Evolutionary conservation across 768 basidiomycete genomes (phyloP).

Genomic region (Hypholoma fasciculare): DNA sequence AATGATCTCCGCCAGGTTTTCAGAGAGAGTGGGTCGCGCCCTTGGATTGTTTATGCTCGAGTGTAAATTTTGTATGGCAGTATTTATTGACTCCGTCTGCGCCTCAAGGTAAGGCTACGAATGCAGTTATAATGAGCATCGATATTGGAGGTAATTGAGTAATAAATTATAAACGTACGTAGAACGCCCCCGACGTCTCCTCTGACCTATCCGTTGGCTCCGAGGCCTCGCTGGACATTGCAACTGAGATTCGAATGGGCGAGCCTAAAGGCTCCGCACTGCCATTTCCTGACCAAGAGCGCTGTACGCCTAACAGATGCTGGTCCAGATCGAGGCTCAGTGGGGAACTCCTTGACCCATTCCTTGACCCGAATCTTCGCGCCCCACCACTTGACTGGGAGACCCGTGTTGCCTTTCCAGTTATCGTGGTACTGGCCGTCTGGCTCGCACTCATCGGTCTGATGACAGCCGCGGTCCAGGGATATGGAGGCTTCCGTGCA

Average conservation of each 20-base stretch:
- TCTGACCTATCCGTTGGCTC: not conserved
- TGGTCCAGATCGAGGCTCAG: not conserved
- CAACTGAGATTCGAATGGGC: not conserved
- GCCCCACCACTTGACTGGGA: not conserved
- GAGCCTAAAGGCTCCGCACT: not conserved
- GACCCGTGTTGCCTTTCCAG: not conserved
- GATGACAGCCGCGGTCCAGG: not conserved
- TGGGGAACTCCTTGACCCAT: not conserved
- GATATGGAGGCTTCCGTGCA: slow-evolving; percentile 22
- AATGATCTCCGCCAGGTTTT: slow-evolving; percentile 95
- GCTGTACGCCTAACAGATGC: not conserved
- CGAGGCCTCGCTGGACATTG: not conserved
- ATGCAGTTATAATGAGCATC: not conserved
- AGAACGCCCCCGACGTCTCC: slow-evolving; percentile 13
- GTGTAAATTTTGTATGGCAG: slow-evolving; percentile 92
- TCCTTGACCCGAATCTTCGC: not conserved
- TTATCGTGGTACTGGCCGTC: not conserved
- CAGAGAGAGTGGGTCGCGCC: slow-evolving; percentile 80
- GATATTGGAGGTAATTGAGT: not conserved
- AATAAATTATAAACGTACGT: not conserved
- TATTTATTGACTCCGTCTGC: slow-evolving; percentile 92
- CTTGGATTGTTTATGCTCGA: slow-evolving; percentile 91
- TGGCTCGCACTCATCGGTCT: not conserved
- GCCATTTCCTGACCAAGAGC: not conserved
- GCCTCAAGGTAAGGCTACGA: slow-evolving; percentile 90